Conservation (phyloP, 163 green algal species). For the Scenedesmus sp. region DNA sequence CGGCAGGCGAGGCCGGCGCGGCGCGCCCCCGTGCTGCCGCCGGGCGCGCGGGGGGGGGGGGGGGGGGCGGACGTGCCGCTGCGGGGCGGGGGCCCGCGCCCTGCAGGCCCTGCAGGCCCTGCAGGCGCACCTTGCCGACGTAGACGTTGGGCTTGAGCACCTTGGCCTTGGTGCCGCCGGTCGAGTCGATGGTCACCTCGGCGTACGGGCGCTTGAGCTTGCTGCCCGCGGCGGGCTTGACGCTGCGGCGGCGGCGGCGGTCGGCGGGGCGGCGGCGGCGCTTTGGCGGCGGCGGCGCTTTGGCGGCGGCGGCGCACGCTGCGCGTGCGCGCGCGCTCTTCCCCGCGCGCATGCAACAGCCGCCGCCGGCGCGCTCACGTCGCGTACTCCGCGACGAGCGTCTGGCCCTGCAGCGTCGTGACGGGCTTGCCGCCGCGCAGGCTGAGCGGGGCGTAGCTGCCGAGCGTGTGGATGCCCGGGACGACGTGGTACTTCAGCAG, state of each 20-base stretch:
- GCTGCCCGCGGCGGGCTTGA: neutral
- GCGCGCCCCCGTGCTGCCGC: too few species aligned
- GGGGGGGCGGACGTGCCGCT: too few species aligned
- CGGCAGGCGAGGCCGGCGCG: too few species aligned
- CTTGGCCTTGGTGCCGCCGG: neutral
- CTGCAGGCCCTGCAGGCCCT: neutral
- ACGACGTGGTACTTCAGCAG: slow-evolving; percentile 5
- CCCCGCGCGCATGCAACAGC: too few species aligned
- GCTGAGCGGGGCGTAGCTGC: too few species aligned
- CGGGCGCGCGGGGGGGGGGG: too few species aligned
- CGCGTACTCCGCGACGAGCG: neutral
- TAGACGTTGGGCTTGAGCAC: slow-evolving; percentile 22
- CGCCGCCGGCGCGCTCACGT: too few species aligned
- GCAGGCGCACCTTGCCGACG: neutral
- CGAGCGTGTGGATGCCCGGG: neutral
- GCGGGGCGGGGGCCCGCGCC: neutral
- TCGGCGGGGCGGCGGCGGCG: too few species aligned
- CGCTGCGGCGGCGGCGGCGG: neutral
- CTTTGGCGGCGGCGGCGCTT: too few species aligned
- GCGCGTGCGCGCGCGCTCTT: too few species aligned
- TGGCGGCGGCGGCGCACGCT: too few species aligned
- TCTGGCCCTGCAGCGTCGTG: slow-evolving; percentile 16
- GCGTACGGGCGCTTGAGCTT: slow-evolving; percentile 7
- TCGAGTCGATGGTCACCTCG: neutral
- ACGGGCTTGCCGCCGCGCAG: neutral